phyloP scores from a whole-genome alignment of 768 basidiomycete genomes.

The Leccinum broughii region DNA sequence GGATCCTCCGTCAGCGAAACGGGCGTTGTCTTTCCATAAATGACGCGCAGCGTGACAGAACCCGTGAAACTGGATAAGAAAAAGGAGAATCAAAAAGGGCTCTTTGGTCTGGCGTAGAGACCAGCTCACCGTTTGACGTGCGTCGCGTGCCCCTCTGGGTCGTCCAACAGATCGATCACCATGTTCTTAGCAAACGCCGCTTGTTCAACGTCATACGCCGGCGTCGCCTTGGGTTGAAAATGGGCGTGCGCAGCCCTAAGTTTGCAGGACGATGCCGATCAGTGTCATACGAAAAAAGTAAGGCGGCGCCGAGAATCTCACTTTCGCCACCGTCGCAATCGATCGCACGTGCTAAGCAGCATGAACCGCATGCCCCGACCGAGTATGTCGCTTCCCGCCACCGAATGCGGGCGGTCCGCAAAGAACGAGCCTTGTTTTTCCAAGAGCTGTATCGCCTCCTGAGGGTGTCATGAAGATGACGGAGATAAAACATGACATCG shows the following conservation, averaged over 20 bases:
- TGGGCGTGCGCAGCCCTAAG: slow-evolving; percentile 54
- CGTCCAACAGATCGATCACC: slow-evolving; percentile 23
- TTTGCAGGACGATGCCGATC: neutral
- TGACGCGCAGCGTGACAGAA: slow-evolving; percentile 27
- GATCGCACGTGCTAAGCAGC: slow-evolving; percentile 52
- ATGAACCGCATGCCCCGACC: slow-evolving; percentile 59
- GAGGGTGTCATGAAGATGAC: neutral
- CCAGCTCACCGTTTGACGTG: slow-evolving; percentile 39
- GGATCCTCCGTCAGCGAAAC: slow-evolving; percentile 20
- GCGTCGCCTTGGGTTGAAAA: slow-evolving; percentile 49
- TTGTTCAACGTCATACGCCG: slow-evolving; percentile 47
- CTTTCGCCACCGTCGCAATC: slow-evolving; percentile 60
- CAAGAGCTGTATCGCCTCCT: slow-evolving; percentile 55
- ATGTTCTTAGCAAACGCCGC: slow-evolving; percentile 34
- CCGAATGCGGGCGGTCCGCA: slow-evolving; percentile 51
- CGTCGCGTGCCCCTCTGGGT: slow-evolving; percentile 24
- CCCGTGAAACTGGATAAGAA: slow-evolving; percentile 23
- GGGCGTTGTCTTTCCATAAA: slow-evolving; percentile 30
- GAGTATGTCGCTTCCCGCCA: slow-evolving; percentile 55
- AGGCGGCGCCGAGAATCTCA: slow-evolving; percentile 12
- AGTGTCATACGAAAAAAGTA: neutral
- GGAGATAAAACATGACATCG: neutral
- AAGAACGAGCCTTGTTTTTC: slow-evolving; percentile 56
- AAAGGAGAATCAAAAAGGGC: neutral
- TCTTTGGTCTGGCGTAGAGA: neutral